These are phyloP conservation scores for Boletus barrowsii DNA, from an alignment of 768 basidiomycete genomes.

Conservation along the genomic window DNA sequence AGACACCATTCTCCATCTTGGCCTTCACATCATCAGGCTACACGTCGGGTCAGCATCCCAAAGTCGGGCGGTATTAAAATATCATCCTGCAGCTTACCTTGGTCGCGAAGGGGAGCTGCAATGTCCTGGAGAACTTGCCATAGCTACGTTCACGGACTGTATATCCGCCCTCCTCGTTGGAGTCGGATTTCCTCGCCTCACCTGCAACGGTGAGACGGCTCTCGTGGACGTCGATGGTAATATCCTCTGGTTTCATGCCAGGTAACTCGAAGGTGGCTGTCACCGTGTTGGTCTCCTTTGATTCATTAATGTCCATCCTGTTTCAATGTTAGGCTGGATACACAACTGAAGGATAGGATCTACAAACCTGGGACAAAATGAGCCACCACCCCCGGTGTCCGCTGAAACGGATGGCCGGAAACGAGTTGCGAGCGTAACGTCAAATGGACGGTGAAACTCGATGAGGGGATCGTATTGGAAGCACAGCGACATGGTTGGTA, in stretches of 20 bases:
- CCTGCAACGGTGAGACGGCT: conserved; percentile 31
- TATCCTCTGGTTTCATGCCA: conserved; percentile 47
- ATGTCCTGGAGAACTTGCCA: conserved; percentile 44
- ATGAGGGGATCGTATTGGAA: neutral
- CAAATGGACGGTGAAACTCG: neutral
- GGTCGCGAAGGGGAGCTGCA: conserved; percentile 46
- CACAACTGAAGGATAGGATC: too few species aligned
- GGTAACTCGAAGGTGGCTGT: conserved; percentile 57
- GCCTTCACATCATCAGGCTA: conserved; percentile 48
- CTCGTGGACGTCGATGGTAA: conserved; percentile 47
- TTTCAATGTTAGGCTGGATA: too few species aligned
- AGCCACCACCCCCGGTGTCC: neutral
- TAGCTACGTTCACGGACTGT: conserved; percentile 42
- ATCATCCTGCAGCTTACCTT: conserved; percentile 33
- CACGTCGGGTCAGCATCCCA: neutral
- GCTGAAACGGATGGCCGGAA: neutral
- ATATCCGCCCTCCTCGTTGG: conserved; percentile 37
- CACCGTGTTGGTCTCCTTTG: conserved; percentile 38
- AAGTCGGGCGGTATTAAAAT: too few species aligned
- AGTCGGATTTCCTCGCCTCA: conserved; percentile 12
- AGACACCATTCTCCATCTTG: conserved; percentile 44
- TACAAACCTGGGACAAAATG: too few species aligned
- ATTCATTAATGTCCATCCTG: conserved; percentile 48
- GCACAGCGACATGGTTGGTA: too few species aligned
- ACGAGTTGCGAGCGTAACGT: neutral